phyloP scores from a whole-genome alignment of 495 filamentous ascomycete genomes.

The Neurospora sublineolata region DNA sequence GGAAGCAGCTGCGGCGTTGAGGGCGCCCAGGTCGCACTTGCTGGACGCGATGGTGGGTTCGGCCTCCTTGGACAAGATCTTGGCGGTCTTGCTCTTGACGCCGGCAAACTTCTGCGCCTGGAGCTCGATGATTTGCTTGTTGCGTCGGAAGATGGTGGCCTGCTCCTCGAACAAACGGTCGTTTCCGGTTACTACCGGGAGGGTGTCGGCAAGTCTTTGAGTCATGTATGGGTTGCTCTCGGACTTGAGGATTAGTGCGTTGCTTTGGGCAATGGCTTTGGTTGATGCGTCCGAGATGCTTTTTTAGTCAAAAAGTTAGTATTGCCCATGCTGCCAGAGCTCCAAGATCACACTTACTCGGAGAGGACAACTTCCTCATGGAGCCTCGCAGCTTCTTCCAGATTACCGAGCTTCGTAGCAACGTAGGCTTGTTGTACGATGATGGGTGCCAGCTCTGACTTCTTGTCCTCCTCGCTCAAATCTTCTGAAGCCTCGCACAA shows the following conservation, averaged over 20 bases:
- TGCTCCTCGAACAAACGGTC: constrained; percentile 75
- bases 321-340: background rate
- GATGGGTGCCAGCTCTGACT: constrained; percentile 73
- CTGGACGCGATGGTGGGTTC: constrained; percentile 43
- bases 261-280: constrained; percentile 66
- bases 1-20: constrained; percentile 70
- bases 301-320: constrained; percentile 18
- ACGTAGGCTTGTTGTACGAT: constrained; percentile 79
- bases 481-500: constrained; percentile 79
- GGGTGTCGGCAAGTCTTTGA: constrained; percentile 53
- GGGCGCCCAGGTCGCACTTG: constrained; percentile 55
- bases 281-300: constrained; percentile 74
- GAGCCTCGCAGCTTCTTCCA: constrained; percentile 58
- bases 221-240: constrained; percentile 66
- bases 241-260: constrained; percentile 50
- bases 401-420: constrained; percentile 57
- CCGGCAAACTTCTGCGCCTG: constrained; percentile 66
- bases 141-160: constrained; percentile 50
- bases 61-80: constrained; percentile 38
- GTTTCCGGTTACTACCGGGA: constrained; percentile 45
- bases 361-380: constrained; percentile 44
- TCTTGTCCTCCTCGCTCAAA: constrained; percentile 70
- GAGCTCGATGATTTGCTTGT: constrained; percentile 63
- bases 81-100: constrained; percentile 54
- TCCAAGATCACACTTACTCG: constrained; percentile 20